Conservation (phyloP, 2,329 filamentous ascomycete species). For the Fusarium sp. region DNA sequence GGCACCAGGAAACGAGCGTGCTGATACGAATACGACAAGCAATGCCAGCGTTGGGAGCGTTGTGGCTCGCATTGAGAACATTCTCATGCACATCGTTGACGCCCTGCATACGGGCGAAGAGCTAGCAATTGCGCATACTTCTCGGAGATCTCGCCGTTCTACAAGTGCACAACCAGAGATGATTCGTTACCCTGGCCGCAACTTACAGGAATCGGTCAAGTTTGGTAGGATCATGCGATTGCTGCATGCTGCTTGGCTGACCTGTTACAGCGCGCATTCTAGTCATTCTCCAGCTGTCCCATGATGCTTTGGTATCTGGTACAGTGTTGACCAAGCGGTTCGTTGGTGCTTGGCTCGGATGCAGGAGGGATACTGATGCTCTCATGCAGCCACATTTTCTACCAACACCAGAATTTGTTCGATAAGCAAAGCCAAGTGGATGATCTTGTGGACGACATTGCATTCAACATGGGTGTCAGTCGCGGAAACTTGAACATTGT, state of each 20-base stretch:
- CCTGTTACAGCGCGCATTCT: slow-evolving; percentile 65
- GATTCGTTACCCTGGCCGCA: slow-evolving; percentile 64
- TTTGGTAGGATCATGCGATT: slow-evolving; percentile 59
- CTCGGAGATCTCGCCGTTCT: slow-evolving; percentile 37
- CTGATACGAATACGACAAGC: slow-evolving; percentile 46
- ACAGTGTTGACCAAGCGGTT: slow-evolving; percentile 73
- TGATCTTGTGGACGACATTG: slow-evolving; percentile 79
- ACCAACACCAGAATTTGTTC: slow-evolving; percentile 81
- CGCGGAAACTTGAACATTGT: slow-evolving; percentile 79
- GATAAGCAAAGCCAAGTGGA: slow-evolving; percentile 77
- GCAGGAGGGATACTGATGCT: neutral
- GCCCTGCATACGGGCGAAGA: slow-evolving; percentile 46
- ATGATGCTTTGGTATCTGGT: slow-evolving; percentile 69
- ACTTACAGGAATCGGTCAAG: slow-evolving; percentile 61
- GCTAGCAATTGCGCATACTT: slow-evolving; percentile 48
- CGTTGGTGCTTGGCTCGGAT: slow-evolving; percentile 21
- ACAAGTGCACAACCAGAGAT: slow-evolving; percentile 29
- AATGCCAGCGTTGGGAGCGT: slow-evolving; percentile 42
- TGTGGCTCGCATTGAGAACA: slow-evolving; percentile 55
- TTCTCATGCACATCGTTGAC: slow-evolving; percentile 52
- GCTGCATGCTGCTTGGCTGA: neutral
- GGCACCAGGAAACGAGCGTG: slow-evolving; percentile 6
- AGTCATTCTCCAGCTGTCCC: slow-evolving; percentile 70
- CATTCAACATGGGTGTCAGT: slow-evolving; percentile 74
- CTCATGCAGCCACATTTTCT: slow-evolving; percentile 78